These are phyloP conservation scores for Stylonectria norvegica DNA, from an alignment of 2,329 filamentous ascomycete genomes.

Conservation along the genomic window DNA sequence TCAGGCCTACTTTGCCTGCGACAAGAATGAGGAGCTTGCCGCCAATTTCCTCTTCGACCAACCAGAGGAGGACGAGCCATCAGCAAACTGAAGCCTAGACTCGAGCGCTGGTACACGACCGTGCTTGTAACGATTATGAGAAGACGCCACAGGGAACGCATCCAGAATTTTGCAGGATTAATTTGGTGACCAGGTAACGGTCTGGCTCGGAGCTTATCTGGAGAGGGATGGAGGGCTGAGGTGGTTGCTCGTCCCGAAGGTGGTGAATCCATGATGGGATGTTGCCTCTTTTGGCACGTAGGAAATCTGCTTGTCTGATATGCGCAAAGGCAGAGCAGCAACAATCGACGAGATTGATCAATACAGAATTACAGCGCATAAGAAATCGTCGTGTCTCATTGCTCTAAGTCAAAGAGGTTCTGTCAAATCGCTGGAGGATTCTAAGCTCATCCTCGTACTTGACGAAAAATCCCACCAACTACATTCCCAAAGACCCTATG, in stretches of 20 bases:
- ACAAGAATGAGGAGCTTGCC: conserved; percentile 98
- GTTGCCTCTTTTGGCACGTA: conserved; percentile 14
- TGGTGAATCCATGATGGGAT: conserved; percentile 16
- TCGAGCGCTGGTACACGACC: conserved; percentile 24
- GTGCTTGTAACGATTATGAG: conserved; percentile 27
- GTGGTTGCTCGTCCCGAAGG: conserved; percentile 7
- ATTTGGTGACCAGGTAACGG: conserved; percentile 21
- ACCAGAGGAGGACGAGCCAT: conserved; percentile 72
- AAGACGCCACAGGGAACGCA: conserved; percentile 16
- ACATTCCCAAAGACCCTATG: conserved; percentile 23
- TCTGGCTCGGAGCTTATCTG: conserved; percentile 15
- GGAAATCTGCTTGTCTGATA: conserved; percentile 15
- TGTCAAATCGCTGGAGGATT: too few species aligned
- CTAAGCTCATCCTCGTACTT: conserved; percentile 1
- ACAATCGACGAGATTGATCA: conserved; percentile 27
- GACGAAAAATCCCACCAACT: conserved; percentile 5
- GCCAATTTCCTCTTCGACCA: conserved; percentile 98
- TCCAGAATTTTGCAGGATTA: conserved; percentile 22
- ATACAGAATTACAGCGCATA: conserved; percentile 11
- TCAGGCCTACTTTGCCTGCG: conserved; percentile 97
- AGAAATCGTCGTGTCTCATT: too few species aligned
- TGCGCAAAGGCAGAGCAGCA: conserved; percentile 16
- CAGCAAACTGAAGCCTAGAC: conserved; percentile 36
- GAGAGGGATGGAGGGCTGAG: neutral
- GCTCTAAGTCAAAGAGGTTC: too few species aligned